Evolutionary conservation across 352 stramenopile species (phyloP), one percentile per base, ranked within the genome.

Genomic region (Albugo candida): DNA sequence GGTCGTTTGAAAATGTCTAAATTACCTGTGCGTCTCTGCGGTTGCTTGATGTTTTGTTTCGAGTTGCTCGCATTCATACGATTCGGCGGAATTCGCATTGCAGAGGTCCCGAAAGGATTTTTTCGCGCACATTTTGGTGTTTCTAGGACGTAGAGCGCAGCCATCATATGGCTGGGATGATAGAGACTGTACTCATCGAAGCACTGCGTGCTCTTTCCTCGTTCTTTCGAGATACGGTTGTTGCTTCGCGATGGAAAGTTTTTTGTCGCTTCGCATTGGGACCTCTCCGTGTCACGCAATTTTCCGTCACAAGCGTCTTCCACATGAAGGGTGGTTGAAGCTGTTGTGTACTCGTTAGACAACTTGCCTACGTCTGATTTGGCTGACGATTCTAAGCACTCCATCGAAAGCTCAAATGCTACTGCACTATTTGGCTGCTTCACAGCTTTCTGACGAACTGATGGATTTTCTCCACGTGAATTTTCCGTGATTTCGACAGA

Each of bases 141-240:
- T 10, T 21, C 38, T 21, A 21, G 38, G 17, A 21, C 38, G 8
- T 21, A 43, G 38, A 43, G 17, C 8, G 38, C 19, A 43, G 17
- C 38, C 38, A 24, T 43, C 19, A 20, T 2, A 48, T 48, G 43
- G 16, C 19, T 42, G 6, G 72, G 72, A 45, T 84, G 75, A 49
- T 88, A 88, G 21, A 63, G 66, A 55, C 70, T 84, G 62, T 88
- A 81, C 31, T 84, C 61, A 44, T 85, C 75, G 51, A 88, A 88
- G 45, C 72, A 85, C 44, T 83, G 64, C 31, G 66, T 51, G 27
- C 27, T n/a, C 27, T 58, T 34, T 13, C 42, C 50, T 40, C 17
- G n/a, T n/a, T n/a, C 11, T 16, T 14, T 11, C 21, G 17, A 6
- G 34, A 45, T 19, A 13, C 31, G 47, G 31, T 17, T 35, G 1